Evolutionary conservation across 371 early-diverging fungal species (phyloP), one percentile per base, ranked within the genome.

Genomic region (Rhizomucor pusillus): DNA sequence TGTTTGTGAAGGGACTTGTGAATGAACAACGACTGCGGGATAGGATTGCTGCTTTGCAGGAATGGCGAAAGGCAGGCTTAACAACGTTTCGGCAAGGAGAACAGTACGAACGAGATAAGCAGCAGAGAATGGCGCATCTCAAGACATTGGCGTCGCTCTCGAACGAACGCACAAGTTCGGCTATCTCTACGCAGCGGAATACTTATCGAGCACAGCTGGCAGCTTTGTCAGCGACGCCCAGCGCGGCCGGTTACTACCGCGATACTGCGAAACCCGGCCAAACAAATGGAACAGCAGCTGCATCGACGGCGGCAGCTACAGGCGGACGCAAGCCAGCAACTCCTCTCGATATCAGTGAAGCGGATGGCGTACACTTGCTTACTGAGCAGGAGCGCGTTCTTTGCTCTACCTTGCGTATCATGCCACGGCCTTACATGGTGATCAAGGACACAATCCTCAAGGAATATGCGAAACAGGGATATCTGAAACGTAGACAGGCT

Each of bases 41-140:
- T 39, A 75, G 89, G 18, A 93, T 95, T 44, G 79, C 87, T n/a
- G 83, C 90, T 60, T 74, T 95, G 36, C 95, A 95, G 67, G 93
- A 94, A 65, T 95, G 86, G 79, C 82, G 94, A 29, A 80, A 89
- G 59, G 92, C 91, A 65, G 97, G 97, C 23, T 78, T 95, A 34
- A 87, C 87, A 7, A 84, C 89, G 0, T 62, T 86, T 3, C 73
- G 72, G n/a, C 89, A 91, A 35, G 92, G 89, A 1, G 79, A 80
- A 16, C 84, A 82, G 35, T 94, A 90, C 59, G 88, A 87, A 46
- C 63, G 71, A 18, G 81, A 82, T 29, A 88, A 85, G 48, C 66
- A 73, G 13, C 68, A 76, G 34, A 60, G 74, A 20, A 50, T 73
- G 14, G 60, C 60, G 1, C 71, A 73, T 20, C 48, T 77, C 36